Percentiles rank a stretch among this genome's conserved stretches.
phyloP scores from a whole-genome alignment of 1,284 basidiomycete genomes.

The Leccinum fuscescens region DNA sequence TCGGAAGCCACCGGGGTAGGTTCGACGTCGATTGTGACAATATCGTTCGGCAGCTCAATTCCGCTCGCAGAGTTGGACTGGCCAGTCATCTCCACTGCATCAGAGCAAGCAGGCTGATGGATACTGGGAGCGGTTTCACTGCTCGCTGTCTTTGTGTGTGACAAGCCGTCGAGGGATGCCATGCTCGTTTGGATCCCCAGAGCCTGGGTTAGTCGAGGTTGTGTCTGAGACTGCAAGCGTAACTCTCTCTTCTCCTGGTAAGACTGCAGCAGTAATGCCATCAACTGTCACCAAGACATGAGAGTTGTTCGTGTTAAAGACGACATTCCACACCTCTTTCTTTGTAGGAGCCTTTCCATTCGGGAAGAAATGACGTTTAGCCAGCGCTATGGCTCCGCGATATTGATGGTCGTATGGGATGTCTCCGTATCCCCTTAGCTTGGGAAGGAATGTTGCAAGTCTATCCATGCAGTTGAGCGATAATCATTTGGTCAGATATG shows the following conservation, averaged over 20 bases:
- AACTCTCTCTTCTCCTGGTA: slow-evolving; percentile 27
- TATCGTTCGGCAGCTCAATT: background rate
- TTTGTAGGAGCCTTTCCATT: slow-evolving; percentile 26
- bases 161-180: background rate
- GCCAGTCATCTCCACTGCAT: background rate
- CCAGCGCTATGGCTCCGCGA: slow-evolving; percentile 30
- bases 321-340: slow-evolving; percentile 19
- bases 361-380: slow-evolving; percentile 31
- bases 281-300: slow-evolving; percentile 20
- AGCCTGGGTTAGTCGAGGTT: slow-evolving; percentile 11
- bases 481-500: background rate
- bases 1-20: background rate
- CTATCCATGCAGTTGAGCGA: slow-evolving; percentile 15
- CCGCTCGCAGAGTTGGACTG: background rate
- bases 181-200: slow-evolving; percentile 27
- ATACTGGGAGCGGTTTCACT: background rate
- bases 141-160: background rate
- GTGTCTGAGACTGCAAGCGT: slow-evolving; percentile 2
- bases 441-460: slow-evolving; percentile 32
- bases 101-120: background rate
- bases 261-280: slow-evolving; percentile 26
- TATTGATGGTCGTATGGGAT: slow-evolving; percentile 29
- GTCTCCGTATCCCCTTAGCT: slow-evolving; percentile 31
- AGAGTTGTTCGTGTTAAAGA: slow-evolving; percentile 6
- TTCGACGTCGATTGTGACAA: background rate